Conservation (phyloP, 2,329 filamentous ascomycete species). For the Alternaria brassicae region DNA sequence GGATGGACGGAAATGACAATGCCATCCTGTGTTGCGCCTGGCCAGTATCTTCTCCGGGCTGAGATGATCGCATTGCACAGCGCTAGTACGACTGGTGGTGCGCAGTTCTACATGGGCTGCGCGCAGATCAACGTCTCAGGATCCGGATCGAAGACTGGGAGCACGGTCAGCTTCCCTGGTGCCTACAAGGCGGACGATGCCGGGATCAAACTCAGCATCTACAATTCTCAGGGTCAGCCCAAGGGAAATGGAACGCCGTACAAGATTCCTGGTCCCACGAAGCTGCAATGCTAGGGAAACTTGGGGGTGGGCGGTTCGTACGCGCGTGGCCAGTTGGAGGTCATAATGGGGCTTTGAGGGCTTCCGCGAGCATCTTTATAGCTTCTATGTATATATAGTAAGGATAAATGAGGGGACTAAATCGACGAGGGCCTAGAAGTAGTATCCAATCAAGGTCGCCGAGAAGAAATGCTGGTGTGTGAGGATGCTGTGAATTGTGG, state of each 20-base stretch:
- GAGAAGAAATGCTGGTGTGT: neutral
- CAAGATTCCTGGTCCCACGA: slow-evolving; percentile 58
- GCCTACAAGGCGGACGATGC: slow-evolving; percentile 42
- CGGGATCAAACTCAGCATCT: slow-evolving; percentile 44
- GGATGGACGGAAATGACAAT: slow-evolving; percentile 56
- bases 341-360: neutral
- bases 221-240: slow-evolving; percentile 31
- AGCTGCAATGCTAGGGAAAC: slow-evolving; percentile 57
- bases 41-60: slow-evolving; percentile 53
- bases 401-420: too few relatives aligned
- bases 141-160: slow-evolving; percentile 28
- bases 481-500: neutral
- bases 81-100: slow-evolving; percentile 42
- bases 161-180: slow-evolving; percentile 46
- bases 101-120: slow-evolving; percentile 54
- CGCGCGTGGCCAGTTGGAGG: neutral
- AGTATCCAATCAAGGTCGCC: neutral
- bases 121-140: slow-evolving; percentile 47
- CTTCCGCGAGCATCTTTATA: neutral
- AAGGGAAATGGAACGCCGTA: slow-evolving; percentile 49
- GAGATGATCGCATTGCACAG: slow-evolving; percentile 57
- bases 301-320: neutral
- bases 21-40: slow-evolving; percentile 46
- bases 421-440: neutral
- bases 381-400: neutral